Evolutionary conservation across 768 basidiomycete genomes (phyloP), one percentile per base, ranked within the genome.

Genomic region (Suillus decipiens): DNA sequence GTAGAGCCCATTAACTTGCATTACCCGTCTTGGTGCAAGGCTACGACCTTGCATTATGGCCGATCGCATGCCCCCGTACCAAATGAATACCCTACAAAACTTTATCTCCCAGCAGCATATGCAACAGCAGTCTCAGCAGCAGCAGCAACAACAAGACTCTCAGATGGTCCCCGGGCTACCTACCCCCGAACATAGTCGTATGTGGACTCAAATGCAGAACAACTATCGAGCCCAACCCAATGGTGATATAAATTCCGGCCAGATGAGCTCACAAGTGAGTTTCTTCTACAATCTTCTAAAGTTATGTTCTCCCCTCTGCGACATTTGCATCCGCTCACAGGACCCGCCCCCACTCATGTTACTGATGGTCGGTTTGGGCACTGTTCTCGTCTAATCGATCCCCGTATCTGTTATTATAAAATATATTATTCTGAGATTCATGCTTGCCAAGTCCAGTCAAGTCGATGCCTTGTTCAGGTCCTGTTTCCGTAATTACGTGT

Each of bases 11-110:
- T 71, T 71, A 72, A 73, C 72, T 71, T 71, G 62, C 69, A 71
- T 66, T 72, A 64, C 72, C 70, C 69, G 61, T 64, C 61, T 66
- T 66, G 61, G 60, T 68, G 64, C 65, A 70, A 66, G 63, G 71
- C 66, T 67, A 60, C 63, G 64, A 65, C 67, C 66, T 67, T 73
- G 77, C 77, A 78, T 77, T 75, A 87, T 87, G 87, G 85, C 87
- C 72, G 86, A 89, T 83, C 85, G 83, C 74, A 72, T 80, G 59
- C 71, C 80, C 69, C 81, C 79, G 75, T 87, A 86, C 73, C 66
- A 79, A 68, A 84, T 88, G 82, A 75, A 84, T 51, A 75, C 84
- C 63, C 74, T 77, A 63, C 74, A 78, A 61, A 76, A 67, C 63
- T 73, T 83, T 68, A 76, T 80, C 37, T 78, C 80, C 65, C 83